Base-by-base conservation (phyloP, 2,329 filamentous ascomycete species). In the Scortechinia acanthostroma region DNA sequence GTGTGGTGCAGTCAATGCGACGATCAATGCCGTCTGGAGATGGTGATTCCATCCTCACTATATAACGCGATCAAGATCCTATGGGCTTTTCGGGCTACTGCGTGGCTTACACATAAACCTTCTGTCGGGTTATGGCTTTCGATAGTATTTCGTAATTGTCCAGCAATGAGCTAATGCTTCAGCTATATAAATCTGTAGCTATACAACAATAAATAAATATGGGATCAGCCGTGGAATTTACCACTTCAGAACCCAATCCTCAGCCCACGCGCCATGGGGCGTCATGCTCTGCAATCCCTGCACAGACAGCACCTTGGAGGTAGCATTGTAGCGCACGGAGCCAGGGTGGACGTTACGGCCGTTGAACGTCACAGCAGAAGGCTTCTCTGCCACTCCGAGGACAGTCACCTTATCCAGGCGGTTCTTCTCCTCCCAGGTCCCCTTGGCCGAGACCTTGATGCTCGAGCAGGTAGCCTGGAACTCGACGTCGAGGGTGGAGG, bases 401-500 rank as follows among this genome's bases (percentile, higher is more conserved):
- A 88, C 58, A 0, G 79, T 86, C 28, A 86, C 68, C 48, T 80
- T 83, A 1, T 70, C 75, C 14, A 88, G 64, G 0, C 71, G 59
- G 52, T 81, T 83, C 0, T 55, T 60, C 49, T 85, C 80, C 6
- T 62, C 58, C 58, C 71, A 87, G 2, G 55, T 58, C 0, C 83
- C 83, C 1, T 60, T 51, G 0, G 72, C 66, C 3, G 57, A 61
- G 0, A 70, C 75, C 28, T 65, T 66, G 3, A 86, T 56, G 3
- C 64, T 62, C 0, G 65, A 68, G 3, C 57, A 52, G 2, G 59
- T 58, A 0, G 66, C 69, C 1, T 60, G 56, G 49, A 80, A 74
- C 53, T 68, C 55, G 20, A 88, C 72, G 48, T 68, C 69, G 3
- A 80, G 68, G 0, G 72, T 81, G 0, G 69, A 65, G 13, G 73